Evolutionary conservation across 1,284 basidiomycete species (phyloP).

Genomic region (Somion occarium): DNA sequence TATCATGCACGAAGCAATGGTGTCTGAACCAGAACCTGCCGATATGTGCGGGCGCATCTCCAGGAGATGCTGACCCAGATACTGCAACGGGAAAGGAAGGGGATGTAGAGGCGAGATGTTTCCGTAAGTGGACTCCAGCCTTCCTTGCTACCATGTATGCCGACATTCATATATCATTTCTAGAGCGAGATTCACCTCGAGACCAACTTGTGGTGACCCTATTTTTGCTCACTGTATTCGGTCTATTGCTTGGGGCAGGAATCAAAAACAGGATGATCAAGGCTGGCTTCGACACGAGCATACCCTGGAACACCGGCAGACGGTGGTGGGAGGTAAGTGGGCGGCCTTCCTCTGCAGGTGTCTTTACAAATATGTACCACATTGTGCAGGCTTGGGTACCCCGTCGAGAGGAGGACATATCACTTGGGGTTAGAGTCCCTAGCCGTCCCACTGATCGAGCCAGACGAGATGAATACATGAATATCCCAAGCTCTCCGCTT

Average conservation of each 20-base stretch:
- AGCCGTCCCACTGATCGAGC: slow-evolving; percentile 18
- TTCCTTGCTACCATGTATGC: neutral
- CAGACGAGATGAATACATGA: slow-evolving; percentile 37
- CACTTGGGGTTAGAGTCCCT: slow-evolving; percentile 35
- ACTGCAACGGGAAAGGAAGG: slow-evolving; percentile 95
- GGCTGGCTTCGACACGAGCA: slow-evolving; percentile 61
- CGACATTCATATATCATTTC: slow-evolving; percentile 17
- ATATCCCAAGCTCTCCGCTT: slow-evolving; percentile 27
- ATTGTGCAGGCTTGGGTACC: slow-evolving; percentile 52
- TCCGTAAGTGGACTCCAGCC: slow-evolving; percentile 59
- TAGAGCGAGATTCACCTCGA: slow-evolving; percentile 85
- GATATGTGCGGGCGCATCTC: slow-evolving; percentile 80
- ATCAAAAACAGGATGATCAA: slow-evolving; percentile 78
- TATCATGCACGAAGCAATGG: slow-evolving; percentile 93
- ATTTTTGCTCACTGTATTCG: slow-evolving; percentile 82
- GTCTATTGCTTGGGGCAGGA: slow-evolving; percentile 77
- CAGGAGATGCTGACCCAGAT: slow-evolving; percentile 86
- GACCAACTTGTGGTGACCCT: slow-evolving; percentile 89
- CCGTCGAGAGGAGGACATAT: slow-evolving; percentile 47
- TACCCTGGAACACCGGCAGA: slow-evolving; percentile 55
- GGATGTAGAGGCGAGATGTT: slow-evolving; percentile 93
- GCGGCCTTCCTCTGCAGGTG: neutral
- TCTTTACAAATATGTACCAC: slow-evolving; percentile 8
- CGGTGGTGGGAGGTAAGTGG: slow-evolving; percentile 79
- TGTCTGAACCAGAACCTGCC: slow-evolving; percentile 89